These are phyloP conservation scores for Asterionellopsis glacialis DNA, from an alignment of 108 stramenopile species.

Conservation along the genomic window DNA sequence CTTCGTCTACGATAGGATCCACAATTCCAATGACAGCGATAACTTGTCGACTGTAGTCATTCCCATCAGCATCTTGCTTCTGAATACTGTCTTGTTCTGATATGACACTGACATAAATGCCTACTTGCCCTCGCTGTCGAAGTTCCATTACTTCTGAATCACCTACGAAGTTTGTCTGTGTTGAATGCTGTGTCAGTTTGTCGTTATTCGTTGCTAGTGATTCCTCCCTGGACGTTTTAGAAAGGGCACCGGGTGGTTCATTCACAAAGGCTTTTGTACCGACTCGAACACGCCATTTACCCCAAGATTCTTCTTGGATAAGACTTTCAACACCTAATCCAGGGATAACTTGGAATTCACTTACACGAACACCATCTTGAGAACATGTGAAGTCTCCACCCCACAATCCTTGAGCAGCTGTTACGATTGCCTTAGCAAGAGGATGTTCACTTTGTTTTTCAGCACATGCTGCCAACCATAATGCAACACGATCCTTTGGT, in stretches of 20 bases:
- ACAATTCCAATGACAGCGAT: slow-evolving; percentile 71
- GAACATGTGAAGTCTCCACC: slow-evolving; percentile 38
- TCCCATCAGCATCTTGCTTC: slow-evolving; percentile 2
- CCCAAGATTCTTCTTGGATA: slow-evolving; percentile 20
- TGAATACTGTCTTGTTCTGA: not conserved
- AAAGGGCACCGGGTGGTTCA: slow-evolving; percentile 9
- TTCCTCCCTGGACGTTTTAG: slow-evolving; percentile 11
- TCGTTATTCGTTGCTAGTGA: slow-evolving; percentile 7
- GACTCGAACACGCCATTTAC: slow-evolving; percentile 34
- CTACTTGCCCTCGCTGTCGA: slow-evolving; percentile 44
- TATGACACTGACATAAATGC: slow-evolving; percentile 52
- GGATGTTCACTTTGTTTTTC: slow-evolving; percentile 84
- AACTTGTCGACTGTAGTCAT: slow-evolving; percentile 1
- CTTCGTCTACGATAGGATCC: slow-evolving; percentile 65
- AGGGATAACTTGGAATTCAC: slow-evolving; percentile 49
- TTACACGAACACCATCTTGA: slow-evolving; percentile 19
- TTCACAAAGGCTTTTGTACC: slow-evolving; percentile 32
- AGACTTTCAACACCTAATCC: slow-evolving; percentile 61
- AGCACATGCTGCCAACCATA: slow-evolving; percentile 76
- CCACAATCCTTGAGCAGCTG: slow-evolving; percentile 48
- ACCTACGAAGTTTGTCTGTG: slow-evolving; percentile 11
- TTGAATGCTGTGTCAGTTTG: not conserved
- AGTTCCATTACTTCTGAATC: slow-evolving; percentile 37
- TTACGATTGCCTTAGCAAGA: slow-evolving; percentile 73
- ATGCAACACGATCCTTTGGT: slow-evolving; percentile 23